Evolutionary conservation across 768 basidiomycete species (phyloP).

Genomic region (Leccinum rimulosum): DNA sequence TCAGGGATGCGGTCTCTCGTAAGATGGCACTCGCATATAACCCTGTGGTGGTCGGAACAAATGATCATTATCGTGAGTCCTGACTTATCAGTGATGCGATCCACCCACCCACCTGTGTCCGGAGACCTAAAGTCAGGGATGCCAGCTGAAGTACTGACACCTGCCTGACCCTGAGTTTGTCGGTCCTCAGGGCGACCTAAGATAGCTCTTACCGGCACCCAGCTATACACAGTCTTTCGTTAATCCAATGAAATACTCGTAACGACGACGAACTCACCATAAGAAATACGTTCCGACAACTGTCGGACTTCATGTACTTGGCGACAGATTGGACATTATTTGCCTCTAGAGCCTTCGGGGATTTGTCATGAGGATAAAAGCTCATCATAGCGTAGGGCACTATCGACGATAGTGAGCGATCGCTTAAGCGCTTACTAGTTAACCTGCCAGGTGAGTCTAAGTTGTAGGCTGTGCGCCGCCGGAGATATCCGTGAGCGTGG

Average conservation of each 20-base stretch:
- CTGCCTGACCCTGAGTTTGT: slow-evolving; percentile 32
- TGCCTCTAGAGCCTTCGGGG: slow-evolving; percentile 28
- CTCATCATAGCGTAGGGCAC: slow-evolving; percentile 8
- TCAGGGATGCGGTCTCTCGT: not conserved
- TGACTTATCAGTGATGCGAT: not conserved
- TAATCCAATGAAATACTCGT: slow-evolving; percentile 4
- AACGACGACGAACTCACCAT: slow-evolving; percentile 49
- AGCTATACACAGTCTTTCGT: slow-evolving; percentile 38
- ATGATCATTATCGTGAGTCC: not conserved
- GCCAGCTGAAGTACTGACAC: slow-evolving; percentile 76
- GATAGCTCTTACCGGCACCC: slow-evolving; percentile 55
- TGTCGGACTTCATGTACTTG: slow-evolving; percentile 64
- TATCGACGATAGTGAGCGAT: not conserved
- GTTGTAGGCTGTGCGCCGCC: not conserved
- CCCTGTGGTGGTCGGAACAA: slow-evolving; percentile 6
- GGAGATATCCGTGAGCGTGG: slow-evolving; percentile 5
- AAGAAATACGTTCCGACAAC: slow-evolving; percentile 66
- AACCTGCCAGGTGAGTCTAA: not conserved
- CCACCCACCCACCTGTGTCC: slow-evolving; percentile 71
- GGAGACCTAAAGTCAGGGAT: slow-evolving; percentile 91
- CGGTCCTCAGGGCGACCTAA: not conserved
- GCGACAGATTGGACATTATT: slow-evolving; percentile 48
- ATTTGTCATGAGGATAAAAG: slow-evolving; percentile 2
- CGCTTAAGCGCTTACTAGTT: not conserved
- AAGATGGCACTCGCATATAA: slow-evolving; percentile 28